phyloP scores from a whole-genome alignment of 2,329 filamentous ascomycete species.

The Beauveria rudraprayagi region DNA sequence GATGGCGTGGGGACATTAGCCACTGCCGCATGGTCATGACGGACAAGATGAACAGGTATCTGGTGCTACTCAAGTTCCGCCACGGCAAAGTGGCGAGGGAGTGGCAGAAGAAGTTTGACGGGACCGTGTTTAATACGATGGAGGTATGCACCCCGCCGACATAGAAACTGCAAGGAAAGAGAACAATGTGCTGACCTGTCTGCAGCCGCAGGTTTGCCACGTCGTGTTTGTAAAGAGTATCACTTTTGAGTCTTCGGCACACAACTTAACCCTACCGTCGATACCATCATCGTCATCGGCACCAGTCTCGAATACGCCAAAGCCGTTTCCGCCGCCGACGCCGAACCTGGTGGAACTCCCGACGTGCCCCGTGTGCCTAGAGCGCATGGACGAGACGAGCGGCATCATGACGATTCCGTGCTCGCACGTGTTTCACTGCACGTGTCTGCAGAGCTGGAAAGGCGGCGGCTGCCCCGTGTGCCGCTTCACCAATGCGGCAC shows the following conservation, averaged over 20 bases:
- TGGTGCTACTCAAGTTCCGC: slow-evolving; percentile 92
- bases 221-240: slow-evolving; percentile 92
- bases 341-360: slow-evolving; percentile 84
- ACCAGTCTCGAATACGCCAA: slow-evolving; percentile 37
- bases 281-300: slow-evolving; percentile 39
- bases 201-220: slow-evolving; percentile 81
- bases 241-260: slow-evolving; percentile 62
- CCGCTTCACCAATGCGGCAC: slow-evolving; percentile 62
- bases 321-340: slow-evolving; percentile 59
- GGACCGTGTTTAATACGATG: slow-evolving; percentile 85
- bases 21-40: slow-evolving; percentile 95
- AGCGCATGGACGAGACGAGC: slow-evolving; percentile 96
- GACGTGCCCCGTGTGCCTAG: slow-evolving; percentile 91
- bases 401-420: slow-evolving; percentile 93
- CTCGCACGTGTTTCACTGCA: slow-evolving; percentile 96
- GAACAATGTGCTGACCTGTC: slow-evolving; percentile 14
- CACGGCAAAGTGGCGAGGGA: slow-evolving; percentile 63
- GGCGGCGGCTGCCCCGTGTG: slow-evolving; percentile 92
- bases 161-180: background rate
- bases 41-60: slow-evolving; percentile 78
- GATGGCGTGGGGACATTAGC: slow-evolving; percentile 76
- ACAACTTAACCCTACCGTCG: slow-evolving; percentile 48
- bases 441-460: slow-evolving; percentile 92
- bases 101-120: slow-evolving; percentile 85
- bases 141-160: slow-evolving; percentile 49